Conservation (phyloP, 441 rosid genomes). For the Jatropha podagrica region DNA sequence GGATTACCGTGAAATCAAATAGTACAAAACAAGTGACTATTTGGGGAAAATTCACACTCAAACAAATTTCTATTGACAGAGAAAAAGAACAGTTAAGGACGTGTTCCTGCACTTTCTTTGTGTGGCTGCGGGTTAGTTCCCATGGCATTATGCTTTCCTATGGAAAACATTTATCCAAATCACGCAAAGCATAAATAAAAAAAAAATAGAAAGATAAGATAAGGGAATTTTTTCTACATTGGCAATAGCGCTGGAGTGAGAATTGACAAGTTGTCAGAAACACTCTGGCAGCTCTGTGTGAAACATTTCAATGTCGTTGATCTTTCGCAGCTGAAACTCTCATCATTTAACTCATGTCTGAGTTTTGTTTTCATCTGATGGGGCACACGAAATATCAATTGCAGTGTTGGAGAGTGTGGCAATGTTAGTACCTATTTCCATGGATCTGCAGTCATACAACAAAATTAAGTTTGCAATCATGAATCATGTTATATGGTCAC, state of each 20-base stretch:
- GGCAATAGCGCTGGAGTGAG: constrained; percentile 3
- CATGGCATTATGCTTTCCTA: constrained; percentile 15
- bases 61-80: constrained; percentile 26
- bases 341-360: neutral
- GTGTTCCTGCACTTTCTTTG: constrained; percentile 17
- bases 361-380: neutral
- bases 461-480: neutral
- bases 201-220: neutral
- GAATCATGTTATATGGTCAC: too few species aligned
- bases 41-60: constrained; percentile 18
- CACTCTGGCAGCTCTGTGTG: neutral
- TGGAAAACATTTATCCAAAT: constrained; percentile 24
- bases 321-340: constrained; percentile 8
- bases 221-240: constrained; percentile 21
- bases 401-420: constrained; percentile 9
- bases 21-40: neutral
- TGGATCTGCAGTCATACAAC: constrained; percentile 34
- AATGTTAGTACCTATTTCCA: constrained; percentile 34
- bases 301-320: constrained; percentile 4
- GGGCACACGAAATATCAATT: neutral
- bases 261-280: constrained; percentile 7
- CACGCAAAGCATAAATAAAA: constrained; percentile 7
- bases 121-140: constrained; percentile 12
- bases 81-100: constrained; percentile 2
- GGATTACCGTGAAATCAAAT: neutral